A percentile compares a stretch with the other conserved stretches of the same genome.
Evolutionary conservation across 2,329 filamentous ascomycete genomes (phyloP).

Genomic region (Exophiala xenobiotica): DNA sequence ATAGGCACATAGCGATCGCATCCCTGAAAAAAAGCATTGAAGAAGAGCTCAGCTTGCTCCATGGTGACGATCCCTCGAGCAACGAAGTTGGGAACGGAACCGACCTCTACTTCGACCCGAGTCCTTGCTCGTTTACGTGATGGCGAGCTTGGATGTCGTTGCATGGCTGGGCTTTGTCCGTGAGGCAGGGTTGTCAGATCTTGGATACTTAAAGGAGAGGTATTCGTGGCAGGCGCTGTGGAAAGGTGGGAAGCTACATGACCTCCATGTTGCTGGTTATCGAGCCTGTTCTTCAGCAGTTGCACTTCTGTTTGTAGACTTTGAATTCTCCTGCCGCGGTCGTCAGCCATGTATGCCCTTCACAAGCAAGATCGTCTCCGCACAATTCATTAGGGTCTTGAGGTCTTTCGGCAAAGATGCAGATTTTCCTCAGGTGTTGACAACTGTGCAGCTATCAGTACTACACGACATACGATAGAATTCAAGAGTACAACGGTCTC

Average conservation of each 20-base stretch:
- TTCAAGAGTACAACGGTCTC: no score
- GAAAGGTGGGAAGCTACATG: background rate
- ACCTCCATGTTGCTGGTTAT: constrained; percentile 18
- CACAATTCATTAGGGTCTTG: constrained; percentile 20
- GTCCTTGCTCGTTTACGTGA: constrained; percentile 34
- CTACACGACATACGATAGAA: background rate
- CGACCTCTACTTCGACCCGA: constrained; percentile 37
- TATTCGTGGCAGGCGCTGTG: constrained; percentile 23
- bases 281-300: constrained; percentile 33
- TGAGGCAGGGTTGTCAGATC: background rate
- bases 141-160: constrained; percentile 11
- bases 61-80: constrained; percentile 36
- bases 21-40: constrained; percentile 40
- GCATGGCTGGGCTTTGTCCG: background rate
- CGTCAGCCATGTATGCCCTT: no score
- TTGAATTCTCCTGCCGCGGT: constrained; percentile 34
- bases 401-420: constrained; percentile 39
- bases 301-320: constrained; percentile 37
- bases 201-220: background rate
- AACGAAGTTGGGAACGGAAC: constrained; percentile 39
- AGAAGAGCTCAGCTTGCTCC: constrained; percentile 37
- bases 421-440: constrained; percentile 37
- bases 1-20: constrained; percentile 51
- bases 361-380: no score
- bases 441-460: constrained; percentile 29